Evolutionary conservation across 2,329 filamentous ascomycete species (phyloP), one percentile per base, ranked within the genome.

Genomic region (Cladosporium sphaerospermum): DNA sequence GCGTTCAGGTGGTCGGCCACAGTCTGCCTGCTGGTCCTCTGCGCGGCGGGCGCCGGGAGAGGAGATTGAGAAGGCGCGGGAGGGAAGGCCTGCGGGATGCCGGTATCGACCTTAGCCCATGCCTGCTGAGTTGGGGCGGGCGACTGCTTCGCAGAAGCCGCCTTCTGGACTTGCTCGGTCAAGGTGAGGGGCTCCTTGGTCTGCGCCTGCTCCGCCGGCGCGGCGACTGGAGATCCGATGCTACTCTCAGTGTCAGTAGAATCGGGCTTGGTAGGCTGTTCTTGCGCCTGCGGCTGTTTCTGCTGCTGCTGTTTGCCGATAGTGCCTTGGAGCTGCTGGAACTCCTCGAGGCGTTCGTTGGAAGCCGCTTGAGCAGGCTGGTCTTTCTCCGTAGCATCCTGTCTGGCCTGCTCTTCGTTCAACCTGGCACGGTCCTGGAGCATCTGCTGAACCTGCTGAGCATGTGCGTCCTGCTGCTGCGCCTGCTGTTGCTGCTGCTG

Each of bases 31-130:
- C 64, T 63, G 59, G 85, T 87, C 46, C 91, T 84, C 72, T 96
- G 90, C 9, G 91, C 90, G 41, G 88, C 89, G 10, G 91, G 92
- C 0, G 92, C 91, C 3, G 91, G 89, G 34, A 96, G 78, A 39
- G 90, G 89, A 2, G 89, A 95, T 18, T 82, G 81, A 2, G 88
- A 89, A 50, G 84, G 83, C 9, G 85, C 82, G 9, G 86, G 84
- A 42, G 86, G 87, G 69, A 85, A 84, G 4, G 87, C 85, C 77
- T 88, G 84, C n/a, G 90, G 88, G 64, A 95, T 78, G 28, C 83
- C 85, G 19, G 74, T 70, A 57, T 83, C 81, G 19, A 78, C 73
- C 64, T 82, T 83, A 31, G 71, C 76, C 81, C 81, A 84, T 14
- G 78, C 76, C 10, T 77, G 77, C 52, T 79, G 74, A 36, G 60